Evolutionary conservation across 1,284 basidiomycete genomes (phyloP).

Genomic region (Pseudomicrostroma phylloplanum): DNA sequence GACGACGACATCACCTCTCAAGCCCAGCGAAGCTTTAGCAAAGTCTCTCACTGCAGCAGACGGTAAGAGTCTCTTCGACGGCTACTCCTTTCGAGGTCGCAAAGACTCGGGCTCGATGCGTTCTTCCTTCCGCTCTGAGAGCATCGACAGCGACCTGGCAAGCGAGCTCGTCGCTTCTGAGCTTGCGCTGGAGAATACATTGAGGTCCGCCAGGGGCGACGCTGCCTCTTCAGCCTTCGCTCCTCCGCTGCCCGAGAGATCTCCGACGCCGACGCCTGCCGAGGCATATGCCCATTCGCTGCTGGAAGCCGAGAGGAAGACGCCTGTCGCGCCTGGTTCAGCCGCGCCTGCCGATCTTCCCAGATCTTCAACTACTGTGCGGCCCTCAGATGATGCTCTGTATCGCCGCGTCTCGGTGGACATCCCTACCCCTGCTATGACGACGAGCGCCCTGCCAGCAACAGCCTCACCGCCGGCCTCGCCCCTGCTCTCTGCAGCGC

Average conservation of each 20-base stretch:
- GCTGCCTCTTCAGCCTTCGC: slow-evolving; percentile 3
- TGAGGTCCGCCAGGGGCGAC: slow-evolving; percentile 4
- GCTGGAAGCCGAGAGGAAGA: not conserved
- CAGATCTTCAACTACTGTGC: too few relatives aligned
- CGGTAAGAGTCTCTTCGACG: slow-evolving; percentile 35
- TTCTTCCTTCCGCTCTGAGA: slow-evolving; percentile 25
- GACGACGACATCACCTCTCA: slow-evolving; percentile 11
- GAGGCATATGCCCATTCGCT: not conserved
- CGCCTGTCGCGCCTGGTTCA: not conserved
- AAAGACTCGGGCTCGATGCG: slow-evolving; percentile 38
- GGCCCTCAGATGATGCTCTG: too few relatives aligned
- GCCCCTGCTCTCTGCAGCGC: not conserved
- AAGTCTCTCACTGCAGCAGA: slow-evolving; percentile 13
- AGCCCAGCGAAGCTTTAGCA: not conserved
- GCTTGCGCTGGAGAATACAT: slow-evolving; percentile 7
- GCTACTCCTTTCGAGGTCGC: slow-evolving; percentile 42
- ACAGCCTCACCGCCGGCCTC: slow-evolving; percentile 12
- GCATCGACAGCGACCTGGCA: slow-evolving; percentile 5
- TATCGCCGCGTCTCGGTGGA: too few relatives aligned
- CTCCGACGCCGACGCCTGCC: not conserved
- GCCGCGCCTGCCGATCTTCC: too few relatives aligned
- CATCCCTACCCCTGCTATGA: not conserved
- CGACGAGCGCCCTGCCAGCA: slow-evolving; percentile 4
- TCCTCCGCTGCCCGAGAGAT: not conserved
- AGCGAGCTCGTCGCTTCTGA: slow-evolving; percentile 10